Evolutionary conservation across 2,329 filamentous ascomycete species (phyloP).

Genomic region (Trichoderma breve): DNA sequence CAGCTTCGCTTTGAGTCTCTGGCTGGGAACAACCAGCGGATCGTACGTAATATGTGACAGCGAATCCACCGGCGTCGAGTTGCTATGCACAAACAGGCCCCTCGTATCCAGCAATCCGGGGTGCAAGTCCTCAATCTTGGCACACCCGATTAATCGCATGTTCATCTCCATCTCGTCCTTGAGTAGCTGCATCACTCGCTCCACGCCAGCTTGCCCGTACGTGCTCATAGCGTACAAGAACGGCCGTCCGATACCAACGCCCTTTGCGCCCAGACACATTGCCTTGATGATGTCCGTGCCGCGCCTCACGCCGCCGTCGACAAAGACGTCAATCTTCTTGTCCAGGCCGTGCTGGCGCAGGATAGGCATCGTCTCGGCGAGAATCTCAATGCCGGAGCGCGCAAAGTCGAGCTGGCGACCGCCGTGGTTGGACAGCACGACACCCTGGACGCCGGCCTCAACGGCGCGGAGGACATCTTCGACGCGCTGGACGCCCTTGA

Average conservation of each 20-base stretch:
- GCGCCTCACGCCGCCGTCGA: constrained; percentile 87
- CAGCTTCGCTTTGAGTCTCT: constrained; percentile 53
- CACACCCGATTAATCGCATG: constrained; percentile 88
- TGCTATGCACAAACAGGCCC: constrained; percentile 58
- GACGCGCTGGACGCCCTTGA: constrained; percentile 95
- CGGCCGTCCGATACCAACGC: constrained; percentile 89
- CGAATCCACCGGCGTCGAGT: constrained; percentile 48
- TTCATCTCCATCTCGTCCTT: constrained; percentile 99
- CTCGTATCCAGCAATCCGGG: constrained; percentile 77
- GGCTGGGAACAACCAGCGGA: constrained; percentile 50
- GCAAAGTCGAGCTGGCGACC: constrained; percentile 92
- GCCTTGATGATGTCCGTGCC: constrained; percentile 96
- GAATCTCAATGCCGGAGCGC: constrained; percentile 81
- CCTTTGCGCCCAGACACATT: constrained; percentile 84
- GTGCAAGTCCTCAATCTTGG: constrained; percentile 71
- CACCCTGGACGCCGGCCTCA: constrained; percentile 77
- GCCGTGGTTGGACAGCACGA: constrained; percentile 94
- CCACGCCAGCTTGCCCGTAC: constrained; percentile 83
- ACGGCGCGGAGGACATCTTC: constrained; percentile 91
- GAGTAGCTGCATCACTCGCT: constrained; percentile 86
- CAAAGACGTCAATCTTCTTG: constrained; percentile 77
- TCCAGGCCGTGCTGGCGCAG: constrained; percentile 72
- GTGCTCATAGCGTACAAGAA: constrained; percentile 96
- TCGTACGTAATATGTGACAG: constrained; percentile 53
- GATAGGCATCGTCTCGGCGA: constrained; percentile 90